A percentile compares a stretch with the other conserved stretches of the same genome.
Evolutionary conservation across 176 grass and related monocot genomes (phyloP).

Genomic region (Lolium perenne): DNA sequence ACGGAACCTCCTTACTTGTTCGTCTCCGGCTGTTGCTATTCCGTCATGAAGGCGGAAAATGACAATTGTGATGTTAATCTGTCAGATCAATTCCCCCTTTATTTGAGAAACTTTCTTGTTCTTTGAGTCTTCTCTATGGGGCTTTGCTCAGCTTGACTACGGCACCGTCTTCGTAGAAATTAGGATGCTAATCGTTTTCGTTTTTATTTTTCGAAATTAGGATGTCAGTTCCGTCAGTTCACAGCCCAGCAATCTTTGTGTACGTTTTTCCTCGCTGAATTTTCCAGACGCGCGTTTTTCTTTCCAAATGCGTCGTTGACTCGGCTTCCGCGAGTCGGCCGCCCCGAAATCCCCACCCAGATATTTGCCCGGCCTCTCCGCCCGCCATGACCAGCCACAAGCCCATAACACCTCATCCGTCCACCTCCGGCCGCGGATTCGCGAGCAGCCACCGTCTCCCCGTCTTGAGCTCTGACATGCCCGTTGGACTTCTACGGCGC

Average conservation of each 20-base stretch:
- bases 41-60: not conserved
- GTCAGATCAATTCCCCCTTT: not conserved
- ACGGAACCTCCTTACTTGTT: not conserved
- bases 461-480: not conserved
- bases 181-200: no score
- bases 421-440: not conserved
- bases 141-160: no score
- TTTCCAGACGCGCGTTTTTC: not conserved
- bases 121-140: no score
- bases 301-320: not conserved
- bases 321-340: not conserved
- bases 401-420: not conserved
- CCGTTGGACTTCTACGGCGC: not conserved
- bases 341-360: not conserved
- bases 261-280: not conserved
- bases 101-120: not conserved
- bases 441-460: not conserved
- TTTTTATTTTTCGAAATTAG: no score
- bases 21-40: no score
- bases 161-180: no score
- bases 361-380: not conserved
- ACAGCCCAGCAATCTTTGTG: not conserved
- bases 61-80: not conserved
- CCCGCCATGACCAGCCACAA: no score
- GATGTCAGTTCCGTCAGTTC: not conserved